Base-by-base conservation (phyloP, 257 asterid genomes). In the Orobanche coerulescens region DNA sequence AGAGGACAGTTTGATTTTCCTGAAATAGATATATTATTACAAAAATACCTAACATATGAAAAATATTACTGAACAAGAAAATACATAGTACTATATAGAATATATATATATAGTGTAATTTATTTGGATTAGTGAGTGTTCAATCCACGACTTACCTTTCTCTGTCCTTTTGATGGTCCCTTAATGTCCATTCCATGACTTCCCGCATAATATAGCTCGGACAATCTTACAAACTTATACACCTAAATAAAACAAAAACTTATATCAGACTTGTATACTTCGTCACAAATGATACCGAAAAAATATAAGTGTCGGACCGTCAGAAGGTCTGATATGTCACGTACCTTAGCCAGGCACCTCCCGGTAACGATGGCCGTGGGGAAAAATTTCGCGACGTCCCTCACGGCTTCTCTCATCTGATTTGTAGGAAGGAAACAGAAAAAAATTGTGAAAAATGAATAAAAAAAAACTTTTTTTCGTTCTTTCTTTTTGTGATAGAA, bases 171-270 rank as follows among this genome's bases (percentile, higher is more conserved):
- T 1, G 83, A 50, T 66, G 98, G 98, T 70, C 94, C 96, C 70
- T 79, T 76, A 48, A 91, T 91, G 84, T 91, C 98, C 98, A 91
- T 88, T 24, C 98, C 98, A 71, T 91, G 98, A 44, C 98, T 91
- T 16, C 98, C 98, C 50, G 98, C 98, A 39, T 91, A 91, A 68
- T 85, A 91, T 3, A 91, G 90, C 64, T 91, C 93, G 3, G 94
- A 57, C 78, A 91, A 70, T 56, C 70, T 71, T 3, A 91, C 95
- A 47, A 91, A 91, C 51, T 67, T 70, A 37, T 61, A 64, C 62
- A 88, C 95, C 94, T 85, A 61, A 1, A 3, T 43, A 50, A 10
- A 52, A 37, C n/a, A 9, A 20, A 28, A 37, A 6, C 25, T 65
- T 22, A 22, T 1, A n/a, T n/a, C n/a, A n/a, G n/a, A n/a, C n/a